Percentiles rank a stretch among this genome's conserved stretches.
phyloP scores from a whole-genome alignment of 108 stramenopile species.

The Cylindrotheca fusiformis region DNA sequence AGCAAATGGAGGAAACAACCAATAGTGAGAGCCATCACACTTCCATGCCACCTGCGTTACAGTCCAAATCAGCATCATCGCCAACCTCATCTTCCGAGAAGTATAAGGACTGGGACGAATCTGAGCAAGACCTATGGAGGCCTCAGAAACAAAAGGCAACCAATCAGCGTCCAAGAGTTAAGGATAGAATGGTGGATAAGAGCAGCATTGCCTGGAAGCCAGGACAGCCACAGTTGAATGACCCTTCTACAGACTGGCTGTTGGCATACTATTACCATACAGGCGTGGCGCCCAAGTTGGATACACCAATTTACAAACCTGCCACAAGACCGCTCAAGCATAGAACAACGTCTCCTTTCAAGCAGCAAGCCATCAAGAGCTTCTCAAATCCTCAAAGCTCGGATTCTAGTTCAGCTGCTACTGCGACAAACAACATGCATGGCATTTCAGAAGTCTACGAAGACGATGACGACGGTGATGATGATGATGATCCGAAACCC shows the following conservation, averaged over 20 bases:
- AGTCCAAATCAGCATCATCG: neutral
- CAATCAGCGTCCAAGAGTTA: neutral
- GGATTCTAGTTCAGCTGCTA: neutral
- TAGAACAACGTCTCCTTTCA: neutral
- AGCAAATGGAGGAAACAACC: conserved; percentile 2
- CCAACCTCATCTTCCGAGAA: conserved; percentile 2
- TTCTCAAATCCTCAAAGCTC: neutral
- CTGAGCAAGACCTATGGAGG: conserved; percentile 37
- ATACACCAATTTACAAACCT: no score
- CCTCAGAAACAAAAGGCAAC: neutral
- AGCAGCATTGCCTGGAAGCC: neutral
- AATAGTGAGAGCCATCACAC: neutral
- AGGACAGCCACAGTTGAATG: conserved; percentile 10
- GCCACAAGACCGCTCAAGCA: conserved; percentile 3
- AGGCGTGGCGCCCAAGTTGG: conserved; percentile 24
- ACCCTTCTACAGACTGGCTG: conserved; percentile 23
- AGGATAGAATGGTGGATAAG: no score
- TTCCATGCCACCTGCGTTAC: neutral
- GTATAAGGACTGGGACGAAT: conserved; percentile 31
- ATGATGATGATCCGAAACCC: neutral
- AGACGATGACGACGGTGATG: neutral
- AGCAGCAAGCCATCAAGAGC: neutral
- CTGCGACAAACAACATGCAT: neutral
- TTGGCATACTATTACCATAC: conserved; percentile 37
- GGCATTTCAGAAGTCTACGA: conserved; percentile 4